Evolutionary conservation across 306 rosid genomes (phyloP), one percentile per base, ranked within the genome.

Genomic region (Cicer pinnatifidum): DNA sequence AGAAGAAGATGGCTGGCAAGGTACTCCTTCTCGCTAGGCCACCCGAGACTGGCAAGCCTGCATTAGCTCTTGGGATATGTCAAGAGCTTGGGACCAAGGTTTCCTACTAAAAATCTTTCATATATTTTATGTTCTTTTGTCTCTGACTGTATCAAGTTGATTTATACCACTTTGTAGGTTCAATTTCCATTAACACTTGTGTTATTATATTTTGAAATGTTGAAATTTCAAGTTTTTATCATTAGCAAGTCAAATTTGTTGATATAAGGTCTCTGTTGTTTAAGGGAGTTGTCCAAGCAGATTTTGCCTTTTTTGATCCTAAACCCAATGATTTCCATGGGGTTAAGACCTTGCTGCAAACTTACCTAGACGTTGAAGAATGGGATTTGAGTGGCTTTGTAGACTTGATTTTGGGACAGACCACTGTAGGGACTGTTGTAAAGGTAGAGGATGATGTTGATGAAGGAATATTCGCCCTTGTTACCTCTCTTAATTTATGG

Each of bases 51-150:
- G 98, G 98, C 53, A 94, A 94, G 86, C 91, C 98, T 3, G 98
- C 98, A 0, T 85, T 94, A 15, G 98, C 98, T 11, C 98, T 94
- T 39, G 98, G 98, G 58, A 83, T 94, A 23, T 56, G 97, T 46
- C 98, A 94, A 78, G 98, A 94, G 81, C 98, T 94, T 64, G 98
- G 98, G 73, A 94, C 96, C 85, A 94, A 94, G 96, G 98, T 89
- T 33, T 19, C 23, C 1, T 67, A 13, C 7, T n/a, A 5, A 1
- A 7, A 11, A 11, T 78, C 13, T 7, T 40, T 78, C 15, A 37
- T 58, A 1, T 58, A 6, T 46, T 64, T 67, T 19, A 12, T 13
- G 44, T 43, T 15, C 7, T 17, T 38, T 69, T 60, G 0, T 47
- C 6, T 39, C n/a, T 47, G 43, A 47, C 9, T 43, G 39, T 60